phyloP scores from a whole-genome alignment of 768 basidiomycete species.

The Hemileccinum rubropunctum region DNA sequence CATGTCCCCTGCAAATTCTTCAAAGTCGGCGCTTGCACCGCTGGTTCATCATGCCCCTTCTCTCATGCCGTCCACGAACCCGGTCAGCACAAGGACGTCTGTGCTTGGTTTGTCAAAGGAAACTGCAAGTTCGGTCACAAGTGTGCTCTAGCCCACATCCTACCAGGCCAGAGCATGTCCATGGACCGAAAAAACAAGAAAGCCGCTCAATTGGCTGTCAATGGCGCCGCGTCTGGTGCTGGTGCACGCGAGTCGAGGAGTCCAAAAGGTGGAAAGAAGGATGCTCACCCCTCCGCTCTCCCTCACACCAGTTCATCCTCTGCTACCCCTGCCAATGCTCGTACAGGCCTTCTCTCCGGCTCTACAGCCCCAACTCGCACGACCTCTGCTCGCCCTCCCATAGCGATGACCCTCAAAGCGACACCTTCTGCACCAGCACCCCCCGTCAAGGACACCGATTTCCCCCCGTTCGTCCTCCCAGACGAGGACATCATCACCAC shows the following conservation, averaged over 20 bases:
- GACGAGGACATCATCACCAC: constrained; percentile 43
- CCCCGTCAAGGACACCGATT: constrained; percentile 71
- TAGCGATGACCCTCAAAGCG: constrained; percentile 68
- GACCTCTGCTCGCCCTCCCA: constrained; percentile 52
- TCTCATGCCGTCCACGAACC: constrained; percentile 75
- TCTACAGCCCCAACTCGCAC: constrained; percentile 68
- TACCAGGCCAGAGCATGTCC: constrained; percentile 90
- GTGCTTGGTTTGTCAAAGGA: constrained; percentile 92
- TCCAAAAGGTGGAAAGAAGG: constrained; percentile 38
- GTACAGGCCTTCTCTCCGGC: constrained; percentile 40
- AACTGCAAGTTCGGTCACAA: constrained; percentile 80
- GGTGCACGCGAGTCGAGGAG: constrained; percentile 30
- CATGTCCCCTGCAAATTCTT: constrained; percentile 99
- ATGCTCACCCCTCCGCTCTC: constrained; percentile 26
- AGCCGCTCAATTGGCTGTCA: constrained; percentile 69
- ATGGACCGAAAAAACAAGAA: constrained; percentile 99
- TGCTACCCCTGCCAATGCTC: constrained; percentile 7
- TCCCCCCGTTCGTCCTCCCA: constrained; percentile 63
- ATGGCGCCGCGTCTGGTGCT: constrained; percentile 37
- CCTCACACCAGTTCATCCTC: constrained; percentile 2
- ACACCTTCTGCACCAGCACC: constrained; percentile 79
- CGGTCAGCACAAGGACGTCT: constrained; percentile 75
- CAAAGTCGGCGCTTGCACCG: constrained; percentile 91
- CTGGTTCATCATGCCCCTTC: constrained; percentile 94
- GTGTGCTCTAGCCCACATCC: constrained; percentile 91